Evolutionary conservation across 805 yeast genomes (phyloP).

Genomic region (Candida ovalis): DNA sequence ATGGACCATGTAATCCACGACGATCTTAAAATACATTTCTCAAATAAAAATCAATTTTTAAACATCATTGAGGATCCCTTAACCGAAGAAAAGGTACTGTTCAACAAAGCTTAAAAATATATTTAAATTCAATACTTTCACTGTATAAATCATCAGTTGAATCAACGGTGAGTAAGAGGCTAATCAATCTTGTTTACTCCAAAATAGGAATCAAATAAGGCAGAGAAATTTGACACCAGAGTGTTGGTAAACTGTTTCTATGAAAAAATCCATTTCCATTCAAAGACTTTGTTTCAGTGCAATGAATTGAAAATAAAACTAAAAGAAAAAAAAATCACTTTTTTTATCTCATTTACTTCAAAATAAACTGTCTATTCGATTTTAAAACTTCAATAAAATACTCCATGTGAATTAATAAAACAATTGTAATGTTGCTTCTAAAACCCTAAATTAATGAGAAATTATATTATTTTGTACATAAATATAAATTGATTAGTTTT

Average conservation of each 20-base stretch:
- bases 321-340: no score
- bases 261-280: background rate
- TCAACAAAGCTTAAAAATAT: background rate
- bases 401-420: no score
- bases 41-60: background rate
- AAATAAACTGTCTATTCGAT: background rate
- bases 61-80: slow-evolving; percentile 5
- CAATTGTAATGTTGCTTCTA: background rate
- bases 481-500: slow-evolving; percentile 48
- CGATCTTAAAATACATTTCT: slow-evolving; percentile 1
- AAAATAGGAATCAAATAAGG: slow-evolving; percentile 82
- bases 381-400: background rate
- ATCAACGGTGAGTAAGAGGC: slow-evolving; percentile 71
- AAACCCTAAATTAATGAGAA: slow-evolving; percentile 26
- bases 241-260: slow-evolving; percentile 77
- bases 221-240: slow-evolving; percentile 67
- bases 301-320: no score
- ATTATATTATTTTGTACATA: slow-evolving; percentile 25
- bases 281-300: no score
- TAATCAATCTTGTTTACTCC: slow-evolving; percentile 76
- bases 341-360: no score
- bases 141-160: slow-evolving; percentile 4
- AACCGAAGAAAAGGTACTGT: slow-evolving; percentile 19
- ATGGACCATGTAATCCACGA: slow-evolving; percentile 63
- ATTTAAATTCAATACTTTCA: background rate